Evolutionary conservation across 2,329 filamentous ascomycete species (phyloP), one percentile per base, ranked within the genome.

Genomic region (Calonectria ilicicola): DNA sequence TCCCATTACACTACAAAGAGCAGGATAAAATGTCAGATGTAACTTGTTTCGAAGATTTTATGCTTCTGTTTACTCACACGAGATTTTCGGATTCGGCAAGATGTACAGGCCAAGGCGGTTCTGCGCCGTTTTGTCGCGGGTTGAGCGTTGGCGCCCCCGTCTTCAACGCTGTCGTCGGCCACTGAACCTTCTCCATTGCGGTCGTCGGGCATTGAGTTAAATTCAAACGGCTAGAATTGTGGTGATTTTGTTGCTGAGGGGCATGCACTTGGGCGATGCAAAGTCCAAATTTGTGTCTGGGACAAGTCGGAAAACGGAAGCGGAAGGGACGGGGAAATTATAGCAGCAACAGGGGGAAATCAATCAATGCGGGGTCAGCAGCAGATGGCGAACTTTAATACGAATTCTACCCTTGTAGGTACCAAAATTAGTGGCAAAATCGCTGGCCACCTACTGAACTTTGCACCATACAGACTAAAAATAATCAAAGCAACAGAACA

Each of bases 1-100:
- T 35, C 9, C 72, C 72, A 62, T 75, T 70, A 29, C 72, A 75
- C 72, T 75, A 15, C 6, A 23, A 21, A 23, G n/a, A 14, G 40
- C 2, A 2, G 12, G 17, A 17, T 58, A 38, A 58, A 32, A 26
- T 12, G 19, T 23, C 21, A 8, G n/a, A 17, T 17, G 10, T 2
- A 10, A 17, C 21, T 15, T 12, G 7, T 26, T n/a, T 7, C 14
- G 23, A 7, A 2, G 3, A 10, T 14, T n/a, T 15, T 9, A 8
- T 2, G 8, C 21, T 10, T 3, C 9, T 26, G 2, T 15, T 19
- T 38, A 38, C 53, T 8, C 14, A 58, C 53, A 9, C 53, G 29
- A 35, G 53, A 58, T 58, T 58, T 58, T 58, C 53, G 53, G 53
- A 58, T 58, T 19, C 53, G 32, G 9, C 53, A 58, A 8, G 53